These are phyloP conservation scores for Trypanosoma caninum DNA, from an alignment of 208 protist genomes.

Conservation along the genomic window DNA sequence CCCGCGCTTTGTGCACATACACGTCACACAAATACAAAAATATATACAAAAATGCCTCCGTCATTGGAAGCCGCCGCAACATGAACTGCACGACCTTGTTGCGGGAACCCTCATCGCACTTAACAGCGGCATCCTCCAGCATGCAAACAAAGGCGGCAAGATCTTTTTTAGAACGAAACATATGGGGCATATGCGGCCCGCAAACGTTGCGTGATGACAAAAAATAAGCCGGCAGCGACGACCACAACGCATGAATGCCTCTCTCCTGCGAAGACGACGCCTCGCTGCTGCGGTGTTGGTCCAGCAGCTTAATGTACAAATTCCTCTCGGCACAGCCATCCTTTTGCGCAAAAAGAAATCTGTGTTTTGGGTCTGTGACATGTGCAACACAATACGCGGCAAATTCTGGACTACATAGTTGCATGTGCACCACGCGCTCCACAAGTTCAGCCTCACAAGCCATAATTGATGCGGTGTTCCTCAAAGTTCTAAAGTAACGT, in stretches of 20 bases:
- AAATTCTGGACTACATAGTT: slow-evolving; percentile 42
- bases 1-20: slow-evolving; percentile 9
- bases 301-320: slow-evolving; percentile 15
- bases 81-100: slow-evolving; percentile 24
- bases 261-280: background rate
- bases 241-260: slow-evolving; percentile 1
- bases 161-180: slow-evolving; percentile 17
- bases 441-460: slow-evolving; percentile 8
- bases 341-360: slow-evolving; percentile 33
- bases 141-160: slow-evolving; percentile 26
- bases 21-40: slow-evolving; percentile 20
- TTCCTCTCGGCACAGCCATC: slow-evolving; percentile 13
- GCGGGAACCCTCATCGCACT: background rate
- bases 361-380: slow-evolving; percentile 30
- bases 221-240: slow-evolving; percentile 12
- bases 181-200: slow-evolving; percentile 31
- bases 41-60: slow-evolving; percentile 30
- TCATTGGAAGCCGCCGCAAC: slow-evolving; percentile 29
- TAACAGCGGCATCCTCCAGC: slow-evolving; percentile 9
- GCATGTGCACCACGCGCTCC: slow-evolving; percentile 25
- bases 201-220: background rate
- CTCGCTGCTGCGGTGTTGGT: slow-evolving; percentile 1
- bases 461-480: no score
- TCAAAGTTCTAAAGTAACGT: no score
- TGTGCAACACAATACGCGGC: slow-evolving; percentile 42